Evolutionary conservation across 1,284 basidiomycete species (phyloP).

Genomic region (Rhizoctonia solani): DNA sequence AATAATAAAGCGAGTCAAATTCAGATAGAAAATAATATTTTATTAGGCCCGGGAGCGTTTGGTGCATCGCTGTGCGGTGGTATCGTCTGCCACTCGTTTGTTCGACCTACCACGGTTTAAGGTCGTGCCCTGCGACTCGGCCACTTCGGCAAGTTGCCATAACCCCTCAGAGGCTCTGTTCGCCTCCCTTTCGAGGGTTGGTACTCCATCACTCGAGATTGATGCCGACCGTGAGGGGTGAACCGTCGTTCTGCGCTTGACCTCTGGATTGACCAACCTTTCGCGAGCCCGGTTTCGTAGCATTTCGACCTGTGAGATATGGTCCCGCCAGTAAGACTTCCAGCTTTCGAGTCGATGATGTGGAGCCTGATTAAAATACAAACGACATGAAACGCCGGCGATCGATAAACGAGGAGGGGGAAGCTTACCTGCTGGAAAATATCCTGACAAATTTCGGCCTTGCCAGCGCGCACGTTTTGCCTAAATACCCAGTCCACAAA

Average conservation of each 20-base stretch:
- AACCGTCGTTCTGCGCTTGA: background rate
- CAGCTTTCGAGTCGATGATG: constrained; percentile 30
- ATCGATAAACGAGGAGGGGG: background rate
- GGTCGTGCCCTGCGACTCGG: background rate
- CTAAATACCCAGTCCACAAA: constrained; percentile 29
- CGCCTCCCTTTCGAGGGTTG: background rate
- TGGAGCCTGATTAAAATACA: constrained; percentile 28
- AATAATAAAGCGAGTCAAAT: too few species aligned
- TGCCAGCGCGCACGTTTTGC: constrained; percentile 28
- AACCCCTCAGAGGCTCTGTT: background rate
- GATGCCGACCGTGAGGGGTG: background rate
- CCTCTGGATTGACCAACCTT: background rate
- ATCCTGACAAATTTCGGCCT: constrained; percentile 31
- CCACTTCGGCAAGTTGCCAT: background rate
- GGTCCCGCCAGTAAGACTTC: constrained; percentile 32
- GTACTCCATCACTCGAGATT: background rate
- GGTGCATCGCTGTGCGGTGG: background rate
- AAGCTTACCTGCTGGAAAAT: constrained; percentile 30
- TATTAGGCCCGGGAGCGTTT: background rate
- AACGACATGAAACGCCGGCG: background rate
- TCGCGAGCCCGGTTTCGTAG: constrained; percentile 9
- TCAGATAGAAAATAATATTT: too few species aligned
- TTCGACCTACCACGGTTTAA: background rate
- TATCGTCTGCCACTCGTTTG: background rate
- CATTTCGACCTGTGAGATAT: constrained; percentile 24